A percentile compares a stretch with the other conserved stretches of the same genome.
Evolutionary conservation across 2,329 filamentous ascomycete genomes (phyloP).

Genomic region (Penicillium oxalicum): DNA sequence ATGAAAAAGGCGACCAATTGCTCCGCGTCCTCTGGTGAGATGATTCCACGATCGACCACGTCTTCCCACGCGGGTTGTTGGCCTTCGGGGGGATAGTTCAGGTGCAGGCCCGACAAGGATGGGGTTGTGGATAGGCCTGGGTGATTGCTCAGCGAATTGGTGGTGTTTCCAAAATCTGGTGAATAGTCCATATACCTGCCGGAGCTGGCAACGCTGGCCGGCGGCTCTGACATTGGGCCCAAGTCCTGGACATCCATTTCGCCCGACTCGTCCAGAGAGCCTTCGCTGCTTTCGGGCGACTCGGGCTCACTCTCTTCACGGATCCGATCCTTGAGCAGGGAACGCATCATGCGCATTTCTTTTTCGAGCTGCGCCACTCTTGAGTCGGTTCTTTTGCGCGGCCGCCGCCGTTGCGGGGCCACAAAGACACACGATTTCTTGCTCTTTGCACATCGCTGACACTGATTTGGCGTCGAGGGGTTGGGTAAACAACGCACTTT

Average conservation of each 20-base stretch:
- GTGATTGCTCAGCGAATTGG: slow-evolving; percentile 17
- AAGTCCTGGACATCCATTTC: slow-evolving; percentile 19
- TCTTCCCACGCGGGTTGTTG: slow-evolving; percentile 16
- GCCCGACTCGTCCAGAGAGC: slow-evolving; percentile 20
- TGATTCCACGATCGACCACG: slow-evolving; percentile 29
- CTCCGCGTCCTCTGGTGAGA: slow-evolving; percentile 28
- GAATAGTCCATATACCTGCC: slow-evolving; percentile 22
- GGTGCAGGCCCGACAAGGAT: slow-evolving; percentile 15
- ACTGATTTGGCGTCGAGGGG: slow-evolving; percentile 27
- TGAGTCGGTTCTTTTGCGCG: slow-evolving; percentile 34
- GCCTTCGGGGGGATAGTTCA: slow-evolving; percentile 16
- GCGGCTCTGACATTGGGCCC: slow-evolving; percentile 16
- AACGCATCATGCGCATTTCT: slow-evolving; percentile 36
- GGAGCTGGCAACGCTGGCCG: slow-evolving; percentile 19
- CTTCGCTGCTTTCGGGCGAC: slow-evolving; percentile 23
- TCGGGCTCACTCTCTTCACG: slow-evolving; percentile 25
- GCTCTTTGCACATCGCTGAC: slow-evolving; percentile 32
- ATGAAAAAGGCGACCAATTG: slow-evolving; percentile 29
- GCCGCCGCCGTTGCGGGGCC: slow-evolving; percentile 32
- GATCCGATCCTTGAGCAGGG: slow-evolving; percentile 29
- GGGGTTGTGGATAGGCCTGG: slow-evolving; percentile 16
- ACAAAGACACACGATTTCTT: slow-evolving; percentile 32
- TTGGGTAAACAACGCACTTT: slow-evolving; percentile 35
- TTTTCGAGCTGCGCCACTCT: slow-evolving; percentile 33
- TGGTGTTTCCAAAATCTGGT: slow-evolving; percentile 16